Evolutionary conservation across 148 eudicot species (phyloP).

Genomic region (Cornus suecica): DNA sequence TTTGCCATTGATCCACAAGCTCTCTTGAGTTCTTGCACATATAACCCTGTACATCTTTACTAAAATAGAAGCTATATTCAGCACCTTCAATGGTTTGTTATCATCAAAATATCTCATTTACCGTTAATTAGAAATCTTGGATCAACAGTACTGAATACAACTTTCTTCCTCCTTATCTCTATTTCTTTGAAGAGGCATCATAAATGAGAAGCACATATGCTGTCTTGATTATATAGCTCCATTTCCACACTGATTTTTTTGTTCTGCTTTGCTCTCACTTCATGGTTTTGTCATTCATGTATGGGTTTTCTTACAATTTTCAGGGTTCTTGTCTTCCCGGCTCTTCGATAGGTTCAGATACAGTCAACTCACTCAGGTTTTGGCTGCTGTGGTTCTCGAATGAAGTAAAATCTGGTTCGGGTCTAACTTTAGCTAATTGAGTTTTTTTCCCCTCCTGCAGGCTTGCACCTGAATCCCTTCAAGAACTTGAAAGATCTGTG

Average conservation of each 20-base stretch:
- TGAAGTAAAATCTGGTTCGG: constrained; percentile 12
- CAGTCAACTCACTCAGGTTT: constrained; percentile 36
- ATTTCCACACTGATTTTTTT: background rate
- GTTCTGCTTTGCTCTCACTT: background rate
- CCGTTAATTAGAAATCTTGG: too few relatives aligned
- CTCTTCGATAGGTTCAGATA: constrained; percentile 20
- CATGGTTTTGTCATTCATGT: background rate
- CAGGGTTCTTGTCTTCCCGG: constrained; percentile 45
- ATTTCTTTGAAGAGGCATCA: background rate
- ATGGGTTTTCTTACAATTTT: background rate
- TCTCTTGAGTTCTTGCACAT: too few relatives aligned
- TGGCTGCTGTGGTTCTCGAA: background rate
- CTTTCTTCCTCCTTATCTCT: background rate
- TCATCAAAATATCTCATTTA: too few relatives aligned
- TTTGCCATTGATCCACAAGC: too few relatives aligned
- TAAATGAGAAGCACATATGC: background rate
- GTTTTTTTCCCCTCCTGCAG: constrained; percentile 37
- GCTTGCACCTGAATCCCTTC: constrained; percentile 47
- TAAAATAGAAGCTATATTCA: too few relatives aligned
- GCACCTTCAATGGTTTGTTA: too few relatives aligned
- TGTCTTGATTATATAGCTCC: background rate
- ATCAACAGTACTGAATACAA: too few relatives aligned
- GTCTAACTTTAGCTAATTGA: background rate
- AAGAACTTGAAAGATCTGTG: constrained; percentile 42
- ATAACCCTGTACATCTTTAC: too few relatives aligned